These are phyloP conservation scores for Prunus davidiana DNA, from an alignment of 306 rosid species.

Conservation along the genomic window DNA sequence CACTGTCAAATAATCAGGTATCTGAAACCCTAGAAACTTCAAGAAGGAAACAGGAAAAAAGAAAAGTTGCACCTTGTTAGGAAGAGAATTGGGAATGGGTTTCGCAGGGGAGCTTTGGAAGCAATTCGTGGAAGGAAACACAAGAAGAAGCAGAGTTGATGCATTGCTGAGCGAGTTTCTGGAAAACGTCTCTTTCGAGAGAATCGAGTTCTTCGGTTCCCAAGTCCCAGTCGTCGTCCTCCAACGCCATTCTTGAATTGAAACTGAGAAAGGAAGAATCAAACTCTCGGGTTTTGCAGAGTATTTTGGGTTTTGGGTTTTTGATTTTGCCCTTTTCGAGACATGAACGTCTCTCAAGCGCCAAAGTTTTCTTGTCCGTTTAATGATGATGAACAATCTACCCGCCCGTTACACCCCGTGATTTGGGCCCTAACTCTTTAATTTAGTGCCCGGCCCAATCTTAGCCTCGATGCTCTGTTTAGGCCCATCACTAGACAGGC, in stretches of 20 bases:
- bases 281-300: neutral
- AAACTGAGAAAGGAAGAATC: neutral
- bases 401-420: neutral
- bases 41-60: constrained; percentile 1
- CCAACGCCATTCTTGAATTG: constrained; percentile 29
- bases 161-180: constrained; percentile 65
- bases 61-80: constrained; percentile 33
- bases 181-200: constrained; percentile 77
- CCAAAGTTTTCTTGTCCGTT: neutral
- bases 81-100: constrained; percentile 22
- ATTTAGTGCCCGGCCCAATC: neutral
- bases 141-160: constrained; percentile 25
- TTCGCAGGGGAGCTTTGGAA: constrained; percentile 23
- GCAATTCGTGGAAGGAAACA: constrained; percentile 10
- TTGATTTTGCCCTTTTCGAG: neutral
- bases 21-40: constrained; percentile 2
- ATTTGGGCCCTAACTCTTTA: neutral
- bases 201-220: constrained; percentile 79
- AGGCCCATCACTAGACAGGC: neutral
- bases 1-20: neutral
- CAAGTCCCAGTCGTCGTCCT: constrained; percentile 60
- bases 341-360: neutral
- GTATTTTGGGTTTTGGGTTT: neutral
- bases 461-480: neutral
- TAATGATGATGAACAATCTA: neutral